Evolutionary conservation across 768 basidiomycete genomes (phyloP), one percentile per base, ranked within the genome.

Genomic region (Suillus spraguei): DNA sequence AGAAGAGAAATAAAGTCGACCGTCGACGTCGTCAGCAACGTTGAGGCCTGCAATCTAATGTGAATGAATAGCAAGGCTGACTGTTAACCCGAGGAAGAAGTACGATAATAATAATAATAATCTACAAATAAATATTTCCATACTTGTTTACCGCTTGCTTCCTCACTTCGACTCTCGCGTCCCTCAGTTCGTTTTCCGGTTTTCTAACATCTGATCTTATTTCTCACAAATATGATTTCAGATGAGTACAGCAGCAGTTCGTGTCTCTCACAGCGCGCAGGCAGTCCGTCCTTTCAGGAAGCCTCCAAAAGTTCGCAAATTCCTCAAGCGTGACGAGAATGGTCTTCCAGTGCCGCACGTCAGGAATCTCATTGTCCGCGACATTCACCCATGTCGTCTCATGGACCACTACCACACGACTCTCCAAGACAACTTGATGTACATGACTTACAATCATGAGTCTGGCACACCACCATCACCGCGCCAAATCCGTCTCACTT

Each of bases 391-490:
- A 63, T 89, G 85, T 66, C 87, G 96, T 47, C 83, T 95, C 61
- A 81, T 82, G 60, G 88, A 94, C 65, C 94, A 98, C 80, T 98
- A 97, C 80, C 74, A 91, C 76, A 78, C 80, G 44, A 89, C 95
- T 10, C 82, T 99, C 64, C 86, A 87, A 24, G 91, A 95, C 76
- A 85, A 98, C 78, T 81, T 95, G 69, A 87, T 99, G 85, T 99
- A 99, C 83, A 89, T 98, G 84, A 91, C 90, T 60, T 97, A 98
- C 80, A 80, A 84, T 58, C 97, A 98, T 77, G 83, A 88, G 69
- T 76, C 80, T 49, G 80, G 75, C n/a, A 77, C 83, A 6, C 83
- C 81, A 53, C 82, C 84, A 14, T 77, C 82, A 13, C 81, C 81
- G 10, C 84, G 87, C 64, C 76, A 81, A 59, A 87, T 88, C 64